A percentile compares a stretch with the other conserved stretches of the same genome.
Conservation (phyloP, 192 early-diverging fungal genomes). For the Coemansia reversa region DNA sequence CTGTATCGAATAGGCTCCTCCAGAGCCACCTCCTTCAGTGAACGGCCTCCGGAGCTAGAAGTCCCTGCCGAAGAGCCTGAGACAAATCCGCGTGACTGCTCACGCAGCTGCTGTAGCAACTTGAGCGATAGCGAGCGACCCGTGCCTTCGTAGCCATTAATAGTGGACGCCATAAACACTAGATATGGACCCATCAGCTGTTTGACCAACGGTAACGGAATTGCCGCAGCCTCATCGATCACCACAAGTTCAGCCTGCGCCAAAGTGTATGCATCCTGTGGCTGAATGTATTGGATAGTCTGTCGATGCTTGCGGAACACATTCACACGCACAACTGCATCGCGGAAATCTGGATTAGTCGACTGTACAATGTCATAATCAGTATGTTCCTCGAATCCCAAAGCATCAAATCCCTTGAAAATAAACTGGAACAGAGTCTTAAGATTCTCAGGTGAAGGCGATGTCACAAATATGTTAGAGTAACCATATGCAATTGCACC, state of each 20-base stretch:
- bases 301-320: slow-evolving; percentile 95
- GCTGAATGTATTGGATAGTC: slow-evolving; percentile 98
- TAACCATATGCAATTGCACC: slow-evolving; percentile 98
- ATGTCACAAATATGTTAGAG: slow-evolving; percentile 98
- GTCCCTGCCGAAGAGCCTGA: slow-evolving; percentile 31
- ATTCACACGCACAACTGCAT: slow-evolving; percentile 94
- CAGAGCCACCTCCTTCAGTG: slow-evolving; percentile 86
- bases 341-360: slow-evolving; percentile 93
- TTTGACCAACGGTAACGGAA: slow-evolving; percentile 91
- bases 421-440: slow-evolving; percentile 98
- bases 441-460: slow-evolving; percentile 95
- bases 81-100: slow-evolving; percentile 78
- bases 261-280: slow-evolving; percentile 87
- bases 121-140: slow-evolving; percentile 95
- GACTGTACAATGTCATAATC: slow-evolving; percentile 99
- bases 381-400: slow-evolving; percentile 97
- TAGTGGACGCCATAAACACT: slow-evolving; percentile 98
- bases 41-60: slow-evolving; percentile 60
- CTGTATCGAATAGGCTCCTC: slow-evolving; percentile 95
- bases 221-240: slow-evolving; percentile 98
- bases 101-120: slow-evolving; percentile 90
- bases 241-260: slow-evolving; percentile 97
- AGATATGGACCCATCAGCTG: slow-evolving; percentile 92
- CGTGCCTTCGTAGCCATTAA: slow-evolving; percentile 99
- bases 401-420: slow-evolving; percentile 96